Base-by-base conservation (phyloP, 2,329 filamentous ascomycete species). In the Exophiala dermatitidis region DNA sequence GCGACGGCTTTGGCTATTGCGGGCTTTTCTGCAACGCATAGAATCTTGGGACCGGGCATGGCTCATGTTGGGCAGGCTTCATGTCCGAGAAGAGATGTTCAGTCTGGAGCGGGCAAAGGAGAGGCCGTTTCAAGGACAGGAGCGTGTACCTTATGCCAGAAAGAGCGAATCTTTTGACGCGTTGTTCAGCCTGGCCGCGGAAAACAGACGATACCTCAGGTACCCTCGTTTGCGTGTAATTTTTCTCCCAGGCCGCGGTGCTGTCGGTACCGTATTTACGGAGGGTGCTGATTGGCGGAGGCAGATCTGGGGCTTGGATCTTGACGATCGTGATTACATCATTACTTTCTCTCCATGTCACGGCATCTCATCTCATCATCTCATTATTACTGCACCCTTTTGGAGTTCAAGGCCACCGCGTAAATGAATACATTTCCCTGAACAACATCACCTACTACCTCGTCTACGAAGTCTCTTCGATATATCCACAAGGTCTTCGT, bases 1-100 rank as follows among this genome's bases (percentile, higher is more conserved):
- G 93, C 88, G 46, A 98, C 91, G 36, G 91, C 90, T 71, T 93
- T 96, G 53, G 93, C 89, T 59, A 98, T 96, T 40, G 91, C 95
- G 34, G 90, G 90, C 77, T 98, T 90, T 70, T 90, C 86, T 56
- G 86, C 86, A 61, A 90, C 85, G 67, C 86, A 90, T 49, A 90
- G 74, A 54, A 89, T 81, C 63, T 77, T 81, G 50, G 68, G 54
- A 38, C 47, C 53, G 28, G 60, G 57, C 61, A 63, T 63, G 38
- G 46, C 49, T 62, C 61, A 62, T 61, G 9, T 33, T 57, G 52
- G 19, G 40, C 19, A 36, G 31, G 5, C 4, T 42, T 29, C 48
- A 55, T 55, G 19, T 45, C 49, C 40, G 30, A 29, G 19, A n/a
- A 1, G 26, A 28, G 28, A 38, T 12, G 8, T 19, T 19, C 19